Base-by-base conservation (phyloP, 2,329 filamentous ascomycete species). In the Zymoseptoria tritici region DNA sequence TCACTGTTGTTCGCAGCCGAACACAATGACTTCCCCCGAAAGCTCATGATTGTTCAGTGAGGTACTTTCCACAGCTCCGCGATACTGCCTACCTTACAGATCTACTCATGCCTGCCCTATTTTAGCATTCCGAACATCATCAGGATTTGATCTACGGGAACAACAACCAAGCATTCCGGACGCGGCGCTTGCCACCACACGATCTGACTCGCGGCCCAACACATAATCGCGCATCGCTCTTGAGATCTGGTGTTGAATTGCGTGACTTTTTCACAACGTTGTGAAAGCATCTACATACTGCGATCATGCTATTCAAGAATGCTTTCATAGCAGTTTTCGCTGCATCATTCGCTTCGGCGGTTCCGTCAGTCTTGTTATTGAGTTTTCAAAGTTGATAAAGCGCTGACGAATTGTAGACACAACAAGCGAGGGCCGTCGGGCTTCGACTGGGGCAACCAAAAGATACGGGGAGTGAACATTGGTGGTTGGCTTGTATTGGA, bases 401-500 rank as follows among this genome's bases (percentile, higher is more conserved):
- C 22, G n/a, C 49, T 54, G 21, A 53, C 50, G 9, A 13, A 2
- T n/a, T 22, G 49, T 57, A 60, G 22, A 66, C 55, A 54, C 21
- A 57, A n/a, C 16, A 16, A 57, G 62, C 60, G 66, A 56, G 61
- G 59, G 19, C 54, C 66, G 24, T 75, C 75, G 3, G 70, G 66
- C 52, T 83, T 82, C 69, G 67, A 71, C 20, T 83, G 79, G 76
- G 79, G 78, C n/a, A 67, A 69, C 11, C 74, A 78, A 36, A 80
- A 78, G 63, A 77, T 83, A n/a, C 73, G 74, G 49, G 79, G 79
- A 42, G 74, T 80, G n/a, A 81, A 80, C 56, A 73, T 81, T 61
- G 79, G 79, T 26, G 79, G 79, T 49, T 81, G 79, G 79, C 68
- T 81, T 19, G 74, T 81, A 9, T 71, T 80, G 16, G 77, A 79